phyloP scores from a whole-genome alignment of 2,329 filamentous ascomycete species.

The Simplicillium aogashimaense region DNA sequence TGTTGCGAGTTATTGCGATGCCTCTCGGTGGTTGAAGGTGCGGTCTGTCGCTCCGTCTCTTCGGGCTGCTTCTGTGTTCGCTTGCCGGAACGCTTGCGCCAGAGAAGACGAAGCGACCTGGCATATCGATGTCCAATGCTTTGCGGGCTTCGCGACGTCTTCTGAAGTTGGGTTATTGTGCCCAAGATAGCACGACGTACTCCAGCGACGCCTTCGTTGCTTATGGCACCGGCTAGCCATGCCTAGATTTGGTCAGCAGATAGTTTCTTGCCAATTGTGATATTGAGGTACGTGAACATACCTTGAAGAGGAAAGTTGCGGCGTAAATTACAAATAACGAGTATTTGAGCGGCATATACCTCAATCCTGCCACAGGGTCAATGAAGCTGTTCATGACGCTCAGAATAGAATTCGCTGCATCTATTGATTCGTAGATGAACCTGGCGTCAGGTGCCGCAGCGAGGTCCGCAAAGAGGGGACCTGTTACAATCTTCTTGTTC shows the following conservation, averaged over 20 bases:
- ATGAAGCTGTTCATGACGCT: constrained; percentile 50
- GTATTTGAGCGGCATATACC: constrained; percentile 55
- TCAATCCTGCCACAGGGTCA: constrained; percentile 46
- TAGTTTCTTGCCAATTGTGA: not conserved
- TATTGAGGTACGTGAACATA: constrained; percentile 11
- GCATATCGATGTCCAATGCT: constrained; percentile 53
- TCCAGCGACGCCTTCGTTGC: constrained; percentile 40
- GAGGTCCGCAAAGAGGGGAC: constrained; percentile 39
- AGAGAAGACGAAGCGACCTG: constrained; percentile 48
- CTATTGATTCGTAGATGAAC: constrained; percentile 57
- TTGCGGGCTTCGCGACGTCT: constrained; percentile 45
- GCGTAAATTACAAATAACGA: constrained; percentile 55
- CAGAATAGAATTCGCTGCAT: constrained; percentile 52
- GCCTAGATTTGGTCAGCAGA: constrained; percentile 23
- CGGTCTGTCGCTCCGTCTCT: constrained; percentile 11
- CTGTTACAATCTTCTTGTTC: constrained; percentile 21
- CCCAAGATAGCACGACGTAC: constrained; percentile 47
- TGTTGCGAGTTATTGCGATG: constrained; percentile 14
- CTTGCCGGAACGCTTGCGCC: constrained; percentile 29
- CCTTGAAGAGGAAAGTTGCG: constrained; percentile 57
- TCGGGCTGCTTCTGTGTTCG: constrained; percentile 8
- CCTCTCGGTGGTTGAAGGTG: constrained; percentile 18
- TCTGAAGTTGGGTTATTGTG: constrained; percentile 49
- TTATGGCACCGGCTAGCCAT: constrained; percentile 48
- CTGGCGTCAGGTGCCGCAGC: constrained; percentile 52